A percentile compares a stretch with the other conserved stretches of the same genome.
Conservation (phyloP, 2,329 filamentous ascomycete genomes). For the Alternaria alternata region DNA sequence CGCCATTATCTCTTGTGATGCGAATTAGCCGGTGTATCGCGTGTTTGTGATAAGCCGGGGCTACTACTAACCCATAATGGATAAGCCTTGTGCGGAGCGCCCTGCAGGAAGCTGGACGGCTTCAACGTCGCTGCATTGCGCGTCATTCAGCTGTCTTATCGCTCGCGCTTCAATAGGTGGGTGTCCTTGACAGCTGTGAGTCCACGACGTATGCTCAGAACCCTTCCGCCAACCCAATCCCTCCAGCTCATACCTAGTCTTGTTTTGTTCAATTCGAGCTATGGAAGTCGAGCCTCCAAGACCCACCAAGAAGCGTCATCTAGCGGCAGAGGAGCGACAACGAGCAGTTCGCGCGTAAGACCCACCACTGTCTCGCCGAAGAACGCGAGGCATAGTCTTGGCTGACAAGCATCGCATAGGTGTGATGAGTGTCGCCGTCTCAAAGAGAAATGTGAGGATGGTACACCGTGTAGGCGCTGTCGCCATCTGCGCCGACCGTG, state of each 20-base stretch:
- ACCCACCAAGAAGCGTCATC: constrained; percentile 20
- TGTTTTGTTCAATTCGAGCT: background rate
- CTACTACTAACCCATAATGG: background rate
- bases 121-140: constrained; percentile 3
- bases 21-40: background rate
- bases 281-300: constrained; percentile 18
- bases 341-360: constrained; percentile 24
- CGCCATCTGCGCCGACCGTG: constrained; percentile 61
- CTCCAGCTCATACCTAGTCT: background rate
- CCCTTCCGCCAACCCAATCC: background rate
- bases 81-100: constrained; percentile 5
- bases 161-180: background rate
- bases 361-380: background rate
- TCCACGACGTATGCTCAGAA: background rate
- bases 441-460: constrained; percentile 66
- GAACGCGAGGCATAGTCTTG: background rate
- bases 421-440: constrained; percentile 64
- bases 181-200: background rate
- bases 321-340: constrained; percentile 21
- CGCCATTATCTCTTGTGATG: constrained; percentile 29
- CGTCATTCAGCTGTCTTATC: background rate
- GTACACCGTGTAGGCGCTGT: constrained; percentile 63
- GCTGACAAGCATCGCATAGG: constrained; percentile 41
- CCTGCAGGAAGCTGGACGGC: constrained; percentile 1
- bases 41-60: constrained; percentile 4